Base-by-base conservation (phyloP, 2,329 filamentous ascomycete species). In the Phoma herbarum region DNA sequence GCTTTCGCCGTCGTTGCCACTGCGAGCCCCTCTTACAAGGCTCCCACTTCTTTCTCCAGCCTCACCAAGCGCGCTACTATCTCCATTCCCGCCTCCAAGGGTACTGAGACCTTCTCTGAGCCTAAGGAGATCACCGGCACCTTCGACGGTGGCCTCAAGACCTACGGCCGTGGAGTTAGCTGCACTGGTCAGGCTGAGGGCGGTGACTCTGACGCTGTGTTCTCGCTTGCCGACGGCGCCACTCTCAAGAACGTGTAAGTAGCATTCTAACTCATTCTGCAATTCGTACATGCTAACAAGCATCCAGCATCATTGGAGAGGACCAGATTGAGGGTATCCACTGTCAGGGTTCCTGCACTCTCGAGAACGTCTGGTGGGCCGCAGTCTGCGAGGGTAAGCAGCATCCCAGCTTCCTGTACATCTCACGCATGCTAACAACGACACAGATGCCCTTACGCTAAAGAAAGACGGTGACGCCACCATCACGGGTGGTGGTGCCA, bases 181-280 rank as follows among this genome's bases (percentile, higher is more conserved):
- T 82, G 80, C 69, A 73, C 64, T 11, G 75, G 69, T 31, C 77
- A 82, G 45, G 64, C 69, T 12, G 80, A 82, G 63, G 79, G 79
- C 45, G 77, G 71, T 46, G 73, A 78, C 51, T 64, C 71, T 0
- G 81, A 82, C 43, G 80, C 83, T 39, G 82, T 84, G 69, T 85
- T 84, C 77, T 77, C 82, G 59, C 75, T 85, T 37, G 76, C 79
- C 61, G 71, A 79, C 28, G 82, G 82, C 18, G 83, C 78, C 20
- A 81, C 80, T 20, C 73, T 85, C 43, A 79, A 77, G 63, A 84
- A 84, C 22, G 22, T 43, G 39, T 35, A 35, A 35, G 31, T 7
- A 35, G 31, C 31, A 11, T 7, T 35, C 1, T 2, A 11, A 14
- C 31, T 31, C 16, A 16, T 4, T 9, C 16, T 7, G 16, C 31